phyloP scores from a whole-genome alignment of 148 eudicot genomes.

The Selenicereus undatus region DNA sequence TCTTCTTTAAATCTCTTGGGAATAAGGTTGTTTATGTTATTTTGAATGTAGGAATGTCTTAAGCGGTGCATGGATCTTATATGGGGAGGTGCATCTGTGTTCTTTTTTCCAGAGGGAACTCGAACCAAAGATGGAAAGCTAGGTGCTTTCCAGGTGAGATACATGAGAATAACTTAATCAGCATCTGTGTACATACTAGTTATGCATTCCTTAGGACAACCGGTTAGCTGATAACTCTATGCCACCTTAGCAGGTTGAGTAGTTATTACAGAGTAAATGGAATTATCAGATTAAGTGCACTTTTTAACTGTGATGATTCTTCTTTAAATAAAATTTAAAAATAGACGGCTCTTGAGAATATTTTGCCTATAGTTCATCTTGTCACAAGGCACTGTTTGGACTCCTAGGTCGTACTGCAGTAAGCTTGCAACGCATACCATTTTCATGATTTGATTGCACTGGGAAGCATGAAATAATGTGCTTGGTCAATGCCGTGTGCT shows the following conservation, averaged over 20 bases:
- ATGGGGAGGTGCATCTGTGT: slow-evolving; percentile 81
- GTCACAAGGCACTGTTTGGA: not conserved
- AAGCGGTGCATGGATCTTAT: slow-evolving; percentile 80
- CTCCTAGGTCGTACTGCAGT: not conserved
- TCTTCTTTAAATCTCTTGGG: not conserved
- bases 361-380: slow-evolving; percentile 2
- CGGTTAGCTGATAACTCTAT: not conserved
- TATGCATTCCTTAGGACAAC: not conserved
- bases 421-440: not conserved
- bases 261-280: not conserved
- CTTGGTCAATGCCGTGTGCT: not conserved
- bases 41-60: slow-evolving; percentile 62
- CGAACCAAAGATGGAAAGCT: slow-evolving; percentile 84
- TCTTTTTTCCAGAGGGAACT: slow-evolving; percentile 96
- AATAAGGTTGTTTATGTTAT: not conserved
- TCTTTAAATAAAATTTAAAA: not conserved
- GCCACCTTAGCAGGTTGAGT: not conserved
- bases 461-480: not conserved
- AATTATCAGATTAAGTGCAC: not conserved
- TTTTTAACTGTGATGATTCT: not conserved
- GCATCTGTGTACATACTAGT: not conserved
- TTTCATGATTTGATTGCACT: not conserved
- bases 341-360: not conserved
- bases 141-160: slow-evolving; percentile 84
- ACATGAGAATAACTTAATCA: not conserved